Conservation (phyloP, 176 grass and related monocot genomes). For the Oryza australiensis region DNA sequence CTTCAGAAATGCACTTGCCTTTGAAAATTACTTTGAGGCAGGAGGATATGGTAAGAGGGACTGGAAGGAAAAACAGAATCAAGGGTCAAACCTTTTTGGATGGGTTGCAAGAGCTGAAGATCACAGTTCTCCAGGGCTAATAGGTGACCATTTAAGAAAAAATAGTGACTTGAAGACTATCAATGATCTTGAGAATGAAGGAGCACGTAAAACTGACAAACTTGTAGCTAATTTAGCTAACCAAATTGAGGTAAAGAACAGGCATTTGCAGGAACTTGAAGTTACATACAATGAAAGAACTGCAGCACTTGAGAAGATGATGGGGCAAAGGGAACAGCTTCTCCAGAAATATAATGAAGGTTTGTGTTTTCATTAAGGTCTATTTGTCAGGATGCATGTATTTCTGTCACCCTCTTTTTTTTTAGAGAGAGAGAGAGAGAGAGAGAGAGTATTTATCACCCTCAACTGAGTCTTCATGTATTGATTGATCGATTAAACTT, state of each 20-base stretch:
- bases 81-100: conserved; percentile 53
- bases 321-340: conserved; percentile 52
- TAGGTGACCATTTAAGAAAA: conserved; percentile 64
- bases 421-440: too few species aligned
- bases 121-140: conserved; percentile 43
- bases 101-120: conserved; percentile 66
- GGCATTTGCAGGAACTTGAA: conserved; percentile 48
- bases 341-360: conserved; percentile 59
- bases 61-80: conserved; percentile 43
- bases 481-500: conserved; percentile 6
- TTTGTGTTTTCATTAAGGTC: conserved; percentile 4
- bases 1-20: conserved; percentile 69
- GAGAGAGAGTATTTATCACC: too few species aligned
- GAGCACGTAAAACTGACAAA: conserved; percentile 46
- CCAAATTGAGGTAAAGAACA: conserved; percentile 58
- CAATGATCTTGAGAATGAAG: conserved; percentile 53
- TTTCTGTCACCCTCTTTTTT: conserved; percentile 1
- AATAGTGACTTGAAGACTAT: conserved; percentile 63
- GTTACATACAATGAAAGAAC: conserved; percentile 42
- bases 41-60: conserved; percentile 44
- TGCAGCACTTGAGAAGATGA: conserved; percentile 46
- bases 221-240: conserved; percentile 63
- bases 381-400: not conserved
- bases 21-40: conserved; percentile 54
- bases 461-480: too few species aligned